A percentile compares a stretch with the other conserved stretches of the same genome.
Conservation (phyloP, 176 grass and related monocot species). For the Triticum monococcum region DNA sequence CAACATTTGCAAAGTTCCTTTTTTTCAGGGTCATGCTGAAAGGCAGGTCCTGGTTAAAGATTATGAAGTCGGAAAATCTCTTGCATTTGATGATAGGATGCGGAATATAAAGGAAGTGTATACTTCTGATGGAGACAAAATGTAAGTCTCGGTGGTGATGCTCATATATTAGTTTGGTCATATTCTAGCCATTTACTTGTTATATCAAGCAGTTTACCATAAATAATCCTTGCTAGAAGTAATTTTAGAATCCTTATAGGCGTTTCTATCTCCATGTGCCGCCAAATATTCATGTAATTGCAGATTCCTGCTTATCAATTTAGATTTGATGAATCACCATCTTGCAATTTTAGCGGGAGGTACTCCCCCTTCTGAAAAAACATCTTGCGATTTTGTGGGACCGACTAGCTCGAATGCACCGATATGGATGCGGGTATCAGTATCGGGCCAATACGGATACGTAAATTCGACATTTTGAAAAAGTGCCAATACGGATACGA, state of each 20-base stretch:
- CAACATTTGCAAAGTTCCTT: background rate
- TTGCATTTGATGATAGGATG: conserved; percentile 76
- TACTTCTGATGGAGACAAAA: conserved; percentile 79
- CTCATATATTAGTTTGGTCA: too few species aligned
- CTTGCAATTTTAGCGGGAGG: background rate
- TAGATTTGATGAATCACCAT: background rate
- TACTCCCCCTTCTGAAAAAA: too few species aligned
- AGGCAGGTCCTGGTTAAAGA: conserved; percentile 86
- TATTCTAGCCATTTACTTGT: background rate
- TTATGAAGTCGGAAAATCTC: conserved; percentile 64
- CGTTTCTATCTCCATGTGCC: background rate
- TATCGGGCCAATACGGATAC: too few species aligned
- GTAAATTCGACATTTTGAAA: too few species aligned
- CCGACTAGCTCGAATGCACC: background rate
- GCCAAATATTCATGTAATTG: background rate
- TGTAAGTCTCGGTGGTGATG: conserved; percentile 48
- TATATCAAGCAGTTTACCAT: background rate
- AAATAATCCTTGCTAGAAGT: conserved; percentile 15
- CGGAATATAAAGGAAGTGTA: conserved; percentile 87
- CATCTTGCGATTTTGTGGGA: background rate
- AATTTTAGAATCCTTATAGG: background rate
- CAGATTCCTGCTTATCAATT: background rate
- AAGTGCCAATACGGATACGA: too few species aligned
- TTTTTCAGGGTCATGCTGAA: conserved; percentile 67
- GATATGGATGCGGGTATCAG: too few species aligned